Evolutionary conservation across 306 rosid species (phyloP).

Genomic region (Carpinus fangiana): DNA sequence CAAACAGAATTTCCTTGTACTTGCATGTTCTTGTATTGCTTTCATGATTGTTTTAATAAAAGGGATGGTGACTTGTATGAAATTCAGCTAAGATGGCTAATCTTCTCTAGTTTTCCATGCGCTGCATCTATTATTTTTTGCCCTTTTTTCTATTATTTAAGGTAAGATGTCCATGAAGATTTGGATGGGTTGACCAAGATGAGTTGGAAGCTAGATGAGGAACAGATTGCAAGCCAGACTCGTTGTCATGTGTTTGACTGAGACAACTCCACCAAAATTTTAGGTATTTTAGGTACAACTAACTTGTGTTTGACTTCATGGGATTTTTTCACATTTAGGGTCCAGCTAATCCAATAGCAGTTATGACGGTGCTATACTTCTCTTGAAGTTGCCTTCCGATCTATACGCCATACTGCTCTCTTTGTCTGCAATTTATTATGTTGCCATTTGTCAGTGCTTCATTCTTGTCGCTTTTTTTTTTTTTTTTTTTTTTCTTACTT

Average conservation of each 20-base stretch:
- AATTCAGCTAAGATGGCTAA: not conserved
- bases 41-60: not conserved
- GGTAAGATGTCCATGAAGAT: not conserved
- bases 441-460: not conserved
- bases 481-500: too few relatives aligned
- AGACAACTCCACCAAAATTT: not conserved
- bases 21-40: not conserved
- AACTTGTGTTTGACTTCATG: slow-evolving; percentile 1
- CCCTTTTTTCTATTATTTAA: not conserved
- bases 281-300: slow-evolving; percentile 33
- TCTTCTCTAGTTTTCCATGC: not conserved
- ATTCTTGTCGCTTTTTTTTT: too few relatives aligned
- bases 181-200: not conserved
- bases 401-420: too few relatives aligned
- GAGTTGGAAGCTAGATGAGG: not conserved
- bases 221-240: slow-evolving; percentile 3
- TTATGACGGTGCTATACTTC: slow-evolving; percentile 10
- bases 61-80: not conserved
- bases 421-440: not conserved
- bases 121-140: not conserved
- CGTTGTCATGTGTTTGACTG: not conserved
- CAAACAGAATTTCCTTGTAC: slow-evolving; percentile 12
- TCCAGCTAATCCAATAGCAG: slow-evolving; percentile 4
- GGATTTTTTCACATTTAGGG: slow-evolving; percentile 12
- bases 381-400: not conserved